Base-by-base conservation (phyloP, 768 basidiomycete species). In the Tulasnella sp. region DNA sequence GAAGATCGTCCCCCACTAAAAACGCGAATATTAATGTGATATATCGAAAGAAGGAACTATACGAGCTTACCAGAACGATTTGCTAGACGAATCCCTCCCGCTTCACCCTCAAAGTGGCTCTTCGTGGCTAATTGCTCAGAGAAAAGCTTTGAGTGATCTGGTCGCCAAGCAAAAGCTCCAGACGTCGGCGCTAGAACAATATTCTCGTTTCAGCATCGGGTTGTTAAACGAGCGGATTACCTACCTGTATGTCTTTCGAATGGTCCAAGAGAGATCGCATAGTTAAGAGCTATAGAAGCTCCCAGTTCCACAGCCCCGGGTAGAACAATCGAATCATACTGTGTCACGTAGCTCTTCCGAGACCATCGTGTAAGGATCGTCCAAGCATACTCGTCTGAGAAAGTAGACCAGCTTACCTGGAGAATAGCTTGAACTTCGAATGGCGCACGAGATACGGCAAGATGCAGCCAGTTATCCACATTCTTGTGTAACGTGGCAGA, bases 391-490 rank as follows among this genome's bases (percentile, higher is more conserved):
- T 41, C 59, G 57, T 17, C 10, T 9, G 49, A 44, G 22, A 48
- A 62, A 48, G 4, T n/a, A 41, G n/a, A 42, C 49, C 29, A n/a
- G 31, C 66, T 75, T 66, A 87, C 92, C 79, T 94, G 92, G 55
- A 99, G 73, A 0, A 90, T 91, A 0, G 92, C 88, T 62, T 93
- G 92, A 49, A 97, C 72, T 69, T 96, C 93, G 68, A 92, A 80
- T 0, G 94, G 94, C 1, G 93, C 91, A 19, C 92, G 82, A 10
- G 84, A 81, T 31, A 98, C 74, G 1, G 89, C 92, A 42, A 91
- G 73, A 59, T 86, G 82, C 60, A 99, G 85, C 94, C 94, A 99
- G 19, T 70, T 76, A 59, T 78, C 80, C 9, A 91, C 84, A 65
- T 86, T 81, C 3, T 77, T 76, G 61, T 88, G 82, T 30, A 96